Evolutionary conservation across 1,139 yeast genomes (phyloP), one percentile per base, ranked within the genome.

Genomic region (Kodamaea alishanica): DNA sequence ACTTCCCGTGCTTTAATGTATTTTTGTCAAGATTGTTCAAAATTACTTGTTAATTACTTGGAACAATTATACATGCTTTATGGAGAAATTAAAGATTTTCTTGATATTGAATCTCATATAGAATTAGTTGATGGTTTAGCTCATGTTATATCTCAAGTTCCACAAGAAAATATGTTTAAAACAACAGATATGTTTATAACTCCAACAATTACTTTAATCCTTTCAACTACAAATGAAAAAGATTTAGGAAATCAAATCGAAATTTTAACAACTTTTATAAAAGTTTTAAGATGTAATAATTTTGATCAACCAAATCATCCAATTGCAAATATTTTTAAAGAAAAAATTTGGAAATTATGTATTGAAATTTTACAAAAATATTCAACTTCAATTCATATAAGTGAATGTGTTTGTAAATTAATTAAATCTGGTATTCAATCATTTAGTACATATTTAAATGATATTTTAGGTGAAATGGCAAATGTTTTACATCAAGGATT

Each of bases 1-100:
- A 89, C 97, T 0, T 85, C 97, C 0, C 92, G 87, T 60, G 95
- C 99, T 0, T 73, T 94, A 52, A 88, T 88, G 90, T 90, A 81
- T 56, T 87, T 94, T 55, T 90, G 97, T 65, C 86, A 86, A 54
- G 98, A 94, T 61, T 94, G 98, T 55, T 76, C 95, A 0, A 55
- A 63, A 10, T 67, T 81, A 12, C 67, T 94, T 49, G 78, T 82
- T 26, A 75, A 77, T 39, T 86, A 78, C 56, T 67, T 89, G 51
- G 90, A 82, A 40, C 96, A 88, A 57, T 68, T 94, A 40, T 81
- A 82, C 51, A 71, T 79, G 46, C 81, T 92, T 47, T 92, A 87
- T 60, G 78, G 79, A 40, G 82, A 78, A 50, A 77, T 90, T 29
- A 67, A 69, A 39, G 61, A 59, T 26, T 61, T 63, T 33, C 65